phyloP scores from a whole-genome alignment of 768 basidiomycete genomes.

The Pholiota microspora region DNA sequence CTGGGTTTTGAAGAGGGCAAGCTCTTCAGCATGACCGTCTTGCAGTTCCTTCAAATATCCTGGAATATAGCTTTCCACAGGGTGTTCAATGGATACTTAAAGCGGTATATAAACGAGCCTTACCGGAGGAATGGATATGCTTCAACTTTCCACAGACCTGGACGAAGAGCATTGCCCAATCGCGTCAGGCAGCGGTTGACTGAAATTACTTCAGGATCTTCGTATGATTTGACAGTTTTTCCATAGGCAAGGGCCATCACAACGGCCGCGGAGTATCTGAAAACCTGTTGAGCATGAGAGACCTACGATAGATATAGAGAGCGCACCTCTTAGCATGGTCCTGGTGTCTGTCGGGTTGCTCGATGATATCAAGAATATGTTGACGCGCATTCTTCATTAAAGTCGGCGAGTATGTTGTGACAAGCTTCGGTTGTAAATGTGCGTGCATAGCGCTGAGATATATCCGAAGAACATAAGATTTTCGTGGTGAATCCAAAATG shows the following conservation, averaged over 20 bases:
- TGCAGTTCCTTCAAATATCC: constrained; percentile 59
- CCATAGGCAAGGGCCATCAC: constrained; percentile 53
- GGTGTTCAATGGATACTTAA: background rate
- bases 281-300: background rate
- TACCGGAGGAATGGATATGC: constrained; percentile 40
- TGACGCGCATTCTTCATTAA: constrained; percentile 43
- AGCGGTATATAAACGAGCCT: background rate
- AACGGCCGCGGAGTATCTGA: constrained; percentile 47
- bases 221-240: constrained; percentile 35
- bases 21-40: constrained; percentile 54
- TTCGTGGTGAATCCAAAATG: background rate
- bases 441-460: constrained; percentile 51
- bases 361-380: constrained; percentile 43
- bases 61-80: constrained; percentile 46
- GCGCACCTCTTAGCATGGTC: constrained; percentile 49
- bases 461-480: background rate
- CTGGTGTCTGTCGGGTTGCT: constrained; percentile 44
- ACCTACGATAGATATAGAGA: background rate
- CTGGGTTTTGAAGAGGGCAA: constrained; percentile 52
- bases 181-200: constrained; percentile 45
- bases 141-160: constrained; percentile 48
- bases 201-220: constrained; percentile 45
- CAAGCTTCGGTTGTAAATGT: constrained; percentile 53
- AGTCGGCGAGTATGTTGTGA: constrained; percentile 46
- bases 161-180: constrained; percentile 42